Percentiles rank a stretch among this genome's conserved stretches.
Conservation (phyloP, 2,329 filamentous ascomycete genomes). For the Bipolaris gigantea region DNA sequence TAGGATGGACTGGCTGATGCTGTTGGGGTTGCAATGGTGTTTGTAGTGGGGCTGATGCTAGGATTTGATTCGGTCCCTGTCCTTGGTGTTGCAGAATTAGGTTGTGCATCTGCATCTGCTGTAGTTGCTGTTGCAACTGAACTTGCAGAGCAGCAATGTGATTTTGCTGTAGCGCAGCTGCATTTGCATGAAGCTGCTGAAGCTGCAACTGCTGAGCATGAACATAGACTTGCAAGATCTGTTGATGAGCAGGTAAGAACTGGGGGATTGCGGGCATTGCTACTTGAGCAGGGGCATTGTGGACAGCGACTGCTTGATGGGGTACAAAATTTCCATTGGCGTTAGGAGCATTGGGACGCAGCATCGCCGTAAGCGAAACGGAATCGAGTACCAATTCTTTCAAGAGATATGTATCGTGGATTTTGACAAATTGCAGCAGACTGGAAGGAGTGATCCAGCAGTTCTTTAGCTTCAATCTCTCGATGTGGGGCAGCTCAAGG, state of each 20-base stretch:
- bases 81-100: conserved; percentile 1
- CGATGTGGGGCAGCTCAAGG: conserved; percentile 59
- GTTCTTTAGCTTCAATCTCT: conserved; percentile 65
- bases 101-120: conserved; percentile 1
- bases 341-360: conserved; percentile 14
- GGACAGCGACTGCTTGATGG: conserved; percentile 1
- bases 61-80: background rate
- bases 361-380: conserved; percentile 60
- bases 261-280: conserved; percentile 9
- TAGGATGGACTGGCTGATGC: conserved; percentile 1
- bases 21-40: conserved; percentile 2
- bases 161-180: conserved; percentile 16
- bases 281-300: conserved; percentile 1
- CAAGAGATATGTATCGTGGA: conserved; percentile 53
- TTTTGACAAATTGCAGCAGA: conserved; percentile 55
- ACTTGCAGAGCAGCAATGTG: conserved; percentile 16
- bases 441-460: conserved; percentile 67
- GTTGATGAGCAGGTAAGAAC: conserved; percentile 13
- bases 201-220: conserved; percentile 25
- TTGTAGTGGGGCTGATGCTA: background rate
- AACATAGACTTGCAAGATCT: conserved; percentile 21
- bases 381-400: conserved; percentile 63
- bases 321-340: conserved; percentile 8
- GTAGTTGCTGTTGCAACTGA: conserved; percentile 22
- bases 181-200: conserved; percentile 25